A percentile compares a stretch with the other conserved stretches of the same genome.
Evolutionary conservation across 2,329 filamentous ascomycete species (phyloP).

Genomic region (Fusarium annulatum): DNA sequence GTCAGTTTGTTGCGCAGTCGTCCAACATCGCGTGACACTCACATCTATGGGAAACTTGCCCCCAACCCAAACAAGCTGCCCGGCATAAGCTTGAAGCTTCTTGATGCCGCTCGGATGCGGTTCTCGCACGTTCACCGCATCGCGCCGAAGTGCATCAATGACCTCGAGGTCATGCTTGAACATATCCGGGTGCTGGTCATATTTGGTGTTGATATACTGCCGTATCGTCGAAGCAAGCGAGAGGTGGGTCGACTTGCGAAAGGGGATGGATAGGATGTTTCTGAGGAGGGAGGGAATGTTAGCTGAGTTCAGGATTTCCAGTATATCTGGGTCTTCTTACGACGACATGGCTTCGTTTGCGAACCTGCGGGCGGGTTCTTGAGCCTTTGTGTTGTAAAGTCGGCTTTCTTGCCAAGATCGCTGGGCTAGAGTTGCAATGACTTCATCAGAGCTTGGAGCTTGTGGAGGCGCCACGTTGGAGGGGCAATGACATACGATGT

Average conservation of each 20-base stretch:
- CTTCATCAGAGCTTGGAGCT: constrained; percentile 34
- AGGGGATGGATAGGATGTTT: constrained; percentile 83
- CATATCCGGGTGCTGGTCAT: constrained; percentile 98
- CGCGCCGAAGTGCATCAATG: constrained; percentile 83
- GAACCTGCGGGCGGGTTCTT: not conserved
- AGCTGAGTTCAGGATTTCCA: not conserved
- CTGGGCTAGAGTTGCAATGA: constrained; percentile 35
- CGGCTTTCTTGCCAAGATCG: constrained; percentile 9
- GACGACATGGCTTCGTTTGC: constrained; percentile 42
- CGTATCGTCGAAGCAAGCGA: constrained; percentile 86
- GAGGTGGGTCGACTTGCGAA: constrained; percentile 84
- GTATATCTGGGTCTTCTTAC: constrained; percentile 26
- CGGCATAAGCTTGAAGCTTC: constrained; percentile 91
- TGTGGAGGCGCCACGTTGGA: constrained; percentile 34
- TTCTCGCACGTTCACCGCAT: constrained; percentile 90
- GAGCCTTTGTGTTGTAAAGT: not conserved
- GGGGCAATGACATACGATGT: constrained; percentile 40
- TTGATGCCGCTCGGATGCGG: constrained; percentile 86
- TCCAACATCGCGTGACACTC: constrained; percentile 21
- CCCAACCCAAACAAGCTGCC: constrained; percentile 90
- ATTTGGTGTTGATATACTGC: constrained; percentile 96
- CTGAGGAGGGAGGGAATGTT: constrained; percentile 40
- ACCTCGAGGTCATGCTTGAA: constrained; percentile 87
- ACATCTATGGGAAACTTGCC: constrained; percentile 98
- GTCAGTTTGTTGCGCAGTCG: constrained; percentile 15